Base-by-base conservation (phyloP, 345 rosid species). In the Zanthoxylum bungeanum region DNA sequence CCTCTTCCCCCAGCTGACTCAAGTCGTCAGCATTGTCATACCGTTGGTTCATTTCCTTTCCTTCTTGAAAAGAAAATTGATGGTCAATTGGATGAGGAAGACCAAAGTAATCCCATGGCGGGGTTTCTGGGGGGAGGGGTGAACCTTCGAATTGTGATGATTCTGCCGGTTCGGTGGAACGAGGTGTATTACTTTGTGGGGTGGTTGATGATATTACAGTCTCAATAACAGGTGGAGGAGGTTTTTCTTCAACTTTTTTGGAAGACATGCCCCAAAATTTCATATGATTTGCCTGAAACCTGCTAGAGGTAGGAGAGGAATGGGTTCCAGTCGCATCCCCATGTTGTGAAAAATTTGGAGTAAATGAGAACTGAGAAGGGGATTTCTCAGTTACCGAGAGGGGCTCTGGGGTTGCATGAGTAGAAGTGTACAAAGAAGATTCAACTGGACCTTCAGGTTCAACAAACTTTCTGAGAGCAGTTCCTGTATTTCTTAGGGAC, bases 41-140 rank as follows among this genome's bases (percentile, higher is more conserved):
- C 52, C 73, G 83, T 40, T 66, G 82, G 55, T 60, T 74, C 71
- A 16, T 36, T 66, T 77, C 82, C 67, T 77, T 82, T 19, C 78
- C 89, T 59, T 82, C 86, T 73, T 82, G 85, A 71, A 82, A 80
- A 33, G 98, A 82, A 73, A 86, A 80, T 50, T 83, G 87, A 66
- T 73, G 72, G 72, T 89, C 96, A 28, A 80, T 78, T 21, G 96
- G 93, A 76, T 86, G 92, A 74, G 61, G 77, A 75, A 82, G 86
- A 65, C 83, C 89, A 81, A 95, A 92, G 79, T 78, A 95, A 83
- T 95, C 99, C 99, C 99, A 95, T 10, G 78, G 88, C 12, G 90
- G 87, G 40, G 86, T 78, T 74, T 81, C 90, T 53, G 90, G 62
- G 4, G 89, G 85, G 56, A 70, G 56, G 28, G 85, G 59, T 58